Evolutionary conservation across 441 rosid genomes (phyloP).

Genomic region (Euphorbia schlechtendalii): DNA sequence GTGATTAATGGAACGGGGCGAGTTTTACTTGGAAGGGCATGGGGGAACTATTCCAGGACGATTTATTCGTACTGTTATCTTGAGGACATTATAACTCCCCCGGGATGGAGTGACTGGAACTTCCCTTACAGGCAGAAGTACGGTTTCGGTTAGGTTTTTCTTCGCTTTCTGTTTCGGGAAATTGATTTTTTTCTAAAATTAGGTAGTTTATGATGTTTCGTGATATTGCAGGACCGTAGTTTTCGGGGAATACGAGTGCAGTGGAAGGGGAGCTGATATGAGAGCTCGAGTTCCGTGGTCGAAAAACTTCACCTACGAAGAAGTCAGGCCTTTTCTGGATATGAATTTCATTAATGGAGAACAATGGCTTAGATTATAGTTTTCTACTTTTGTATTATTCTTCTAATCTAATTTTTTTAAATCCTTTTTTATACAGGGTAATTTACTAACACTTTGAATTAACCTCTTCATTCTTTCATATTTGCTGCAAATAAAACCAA

Average conservation of each 20-base stretch:
- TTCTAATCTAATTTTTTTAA: conserved; percentile 3
- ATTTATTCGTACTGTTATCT: conserved; percentile 66
- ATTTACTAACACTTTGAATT: neutral
- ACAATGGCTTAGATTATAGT: conserved; percentile 71
- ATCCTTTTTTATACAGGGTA: no score
- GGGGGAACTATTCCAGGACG: conserved; percentile 77
- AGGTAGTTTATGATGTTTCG: neutral
- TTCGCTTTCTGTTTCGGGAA: neutral
- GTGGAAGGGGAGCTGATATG: conserved; percentile 68
- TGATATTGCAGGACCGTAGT: conserved; percentile 46
- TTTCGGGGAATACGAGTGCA: conserved; percentile 73
- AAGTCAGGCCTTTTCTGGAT: conserved; percentile 52
- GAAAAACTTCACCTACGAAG: conserved; percentile 40
- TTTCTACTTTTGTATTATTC: neutral
- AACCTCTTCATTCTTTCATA: neutral
- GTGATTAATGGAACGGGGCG: conserved; percentile 65
- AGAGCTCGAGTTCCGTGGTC: conserved; percentile 64
- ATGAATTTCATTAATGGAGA: conserved; percentile 60
- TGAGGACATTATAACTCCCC: conserved; percentile 52
- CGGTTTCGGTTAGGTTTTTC: no score
- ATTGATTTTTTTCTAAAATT: neutral
- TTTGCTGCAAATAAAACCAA: neutral
- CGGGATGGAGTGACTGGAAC: conserved; percentile 93
- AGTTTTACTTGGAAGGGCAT: conserved; percentile 76
- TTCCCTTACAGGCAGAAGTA: conserved; percentile 53